A percentile compares a stretch with the other conserved stretches of the same genome.
phyloP scores from a whole-genome alignment of 306 rosid species.

The Ammopiptanthus mongolicus region DNA sequence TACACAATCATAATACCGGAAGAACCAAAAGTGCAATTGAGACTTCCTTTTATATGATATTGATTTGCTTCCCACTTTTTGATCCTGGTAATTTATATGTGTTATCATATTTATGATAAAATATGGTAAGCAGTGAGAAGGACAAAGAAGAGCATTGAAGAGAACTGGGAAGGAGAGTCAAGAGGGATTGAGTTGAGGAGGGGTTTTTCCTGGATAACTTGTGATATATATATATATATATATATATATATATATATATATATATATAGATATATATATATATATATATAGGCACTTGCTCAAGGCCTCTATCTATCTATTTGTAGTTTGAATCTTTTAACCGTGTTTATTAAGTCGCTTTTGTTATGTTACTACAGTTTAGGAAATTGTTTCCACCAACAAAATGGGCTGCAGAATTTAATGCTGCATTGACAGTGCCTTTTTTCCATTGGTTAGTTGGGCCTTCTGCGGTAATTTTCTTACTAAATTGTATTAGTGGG shows the following conservation, averaged over 20 bases:
- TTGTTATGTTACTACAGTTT: constrained; percentile 50
- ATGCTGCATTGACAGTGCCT: constrained; percentile 90
- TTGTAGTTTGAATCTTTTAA: neutral
- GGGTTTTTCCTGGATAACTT: neutral
- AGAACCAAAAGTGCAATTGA: too few relatives aligned
- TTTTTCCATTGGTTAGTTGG: constrained; percentile 96
- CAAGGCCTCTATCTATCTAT: neutral
- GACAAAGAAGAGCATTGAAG: neutral
- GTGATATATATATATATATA: neutral
- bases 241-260: neutral
- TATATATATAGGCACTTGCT: neutral
- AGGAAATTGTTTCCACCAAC: constrained; percentile 94
- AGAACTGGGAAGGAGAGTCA: neutral
- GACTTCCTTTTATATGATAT: too few relatives aligned
- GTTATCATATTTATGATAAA: too few relatives aligned
- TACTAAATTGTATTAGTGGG: neutral
- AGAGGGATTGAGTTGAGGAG: neutral
- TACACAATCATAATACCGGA: too few relatives aligned
- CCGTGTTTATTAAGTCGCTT: neutral
- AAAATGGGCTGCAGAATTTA: constrained; percentile 95
- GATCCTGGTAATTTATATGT: neutral
- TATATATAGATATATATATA: neutral
- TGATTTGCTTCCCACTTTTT: too few relatives aligned
- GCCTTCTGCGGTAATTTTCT: constrained; percentile 69
- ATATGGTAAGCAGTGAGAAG: neutral